These are phyloP conservation scores for Yamadazyma akitaensis DNA, from an alignment of 805 yeast species.

Conservation along the genomic window DNA sequence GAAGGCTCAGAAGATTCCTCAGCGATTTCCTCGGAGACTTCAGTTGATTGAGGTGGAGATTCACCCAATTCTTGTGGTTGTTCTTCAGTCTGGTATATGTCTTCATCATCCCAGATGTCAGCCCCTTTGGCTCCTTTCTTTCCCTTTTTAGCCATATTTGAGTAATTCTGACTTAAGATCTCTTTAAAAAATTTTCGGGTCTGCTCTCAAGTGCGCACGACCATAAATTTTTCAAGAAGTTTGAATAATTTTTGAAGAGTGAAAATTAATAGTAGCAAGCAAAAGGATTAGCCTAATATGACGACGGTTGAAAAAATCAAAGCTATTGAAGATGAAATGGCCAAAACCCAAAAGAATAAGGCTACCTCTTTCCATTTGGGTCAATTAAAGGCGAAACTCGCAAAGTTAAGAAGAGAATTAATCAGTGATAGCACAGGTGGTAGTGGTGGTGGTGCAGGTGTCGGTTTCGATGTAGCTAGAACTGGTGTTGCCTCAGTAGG, in stretches of 20 bases:
- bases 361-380: slow-evolving; percentile 97
- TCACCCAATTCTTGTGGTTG: slow-evolving; percentile 3
- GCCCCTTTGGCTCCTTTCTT: slow-evolving; percentile 63
- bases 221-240: not conserved
- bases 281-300: slow-evolving; percentile 19
- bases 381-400: slow-evolving; percentile 92
- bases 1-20: slow-evolving; percentile 39
- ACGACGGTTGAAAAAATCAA: slow-evolving; percentile 61
- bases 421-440: slow-evolving; percentile 56
- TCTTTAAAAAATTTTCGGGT: slow-evolving; percentile 3
- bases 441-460: slow-evolving; percentile 86
- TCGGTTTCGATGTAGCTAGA: slow-evolving; percentile 97
- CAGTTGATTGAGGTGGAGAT: slow-evolving; percentile 1
- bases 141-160: slow-evolving; percentile 51
- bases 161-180: not conserved
- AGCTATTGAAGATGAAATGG: slow-evolving; percentile 96
- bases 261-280: not conserved
- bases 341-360: slow-evolving; percentile 95
- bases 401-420: slow-evolving; percentile 90
- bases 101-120: slow-evolving; percentile 73
- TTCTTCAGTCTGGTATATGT: slow-evolving; percentile 23
- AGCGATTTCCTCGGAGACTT: slow-evolving; percentile 12
- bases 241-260: not conserved
- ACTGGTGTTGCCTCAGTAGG: slow-evolving; percentile 98
- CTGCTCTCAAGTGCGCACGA: slow-evolving; percentile 7